A percentile compares a stretch with the other conserved stretches of the same genome.
These are phyloP conservation scores for Gypsophila paniculata DNA, from an alignment of 179 eudicot genomes.

Conservation along the genomic window DNA sequence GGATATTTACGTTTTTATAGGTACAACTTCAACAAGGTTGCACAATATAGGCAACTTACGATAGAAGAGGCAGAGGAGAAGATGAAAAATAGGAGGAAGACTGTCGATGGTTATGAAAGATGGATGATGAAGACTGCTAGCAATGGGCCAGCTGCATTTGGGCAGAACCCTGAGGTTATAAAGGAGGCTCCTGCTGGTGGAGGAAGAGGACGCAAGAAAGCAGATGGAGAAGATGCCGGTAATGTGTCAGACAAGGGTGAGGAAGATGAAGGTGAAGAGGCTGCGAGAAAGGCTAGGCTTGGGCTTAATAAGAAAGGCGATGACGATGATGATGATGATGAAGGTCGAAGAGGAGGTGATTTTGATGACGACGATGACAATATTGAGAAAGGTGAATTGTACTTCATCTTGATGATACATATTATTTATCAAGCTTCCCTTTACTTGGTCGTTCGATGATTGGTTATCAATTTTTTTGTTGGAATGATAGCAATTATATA, in stretches of 20 bases:
- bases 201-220: slow-evolving; percentile 67
- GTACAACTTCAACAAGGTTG: slow-evolving; percentile 92
- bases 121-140: slow-evolving; percentile 99
- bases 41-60: slow-evolving; percentile 91
- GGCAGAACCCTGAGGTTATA: slow-evolving; percentile 54
- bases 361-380: slow-evolving; percentile 87
- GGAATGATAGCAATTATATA: neutral
- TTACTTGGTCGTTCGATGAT: neutral
- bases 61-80: slow-evolving; percentile 98
- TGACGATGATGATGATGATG: slow-evolving; percentile 71
- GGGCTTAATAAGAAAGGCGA: slow-evolving; percentile 57
- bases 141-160: slow-evolving; percentile 79
- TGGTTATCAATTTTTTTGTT: neutral
- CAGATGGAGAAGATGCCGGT: slow-evolving; percentile 56
- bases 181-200: slow-evolving; percentile 47
- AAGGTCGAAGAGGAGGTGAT: slow-evolving; percentile 80
- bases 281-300: slow-evolving; percentile 59
- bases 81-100: slow-evolving; percentile 88
- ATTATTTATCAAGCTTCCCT: slow-evolving; percentile 2
- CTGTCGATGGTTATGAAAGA: slow-evolving; percentile 89
- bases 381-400: slow-evolving; percentile 69
- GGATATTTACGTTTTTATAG: slow-evolving; percentile 30
- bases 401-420: neutral
- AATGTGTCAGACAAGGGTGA: slow-evolving; percentile 76
- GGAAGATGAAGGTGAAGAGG: slow-evolving; percentile 84